These are phyloP conservation scores for Pseudevernia furfuracea DNA, from an alignment of 495 filamentous ascomycete species.

Conservation along the genomic window DNA sequence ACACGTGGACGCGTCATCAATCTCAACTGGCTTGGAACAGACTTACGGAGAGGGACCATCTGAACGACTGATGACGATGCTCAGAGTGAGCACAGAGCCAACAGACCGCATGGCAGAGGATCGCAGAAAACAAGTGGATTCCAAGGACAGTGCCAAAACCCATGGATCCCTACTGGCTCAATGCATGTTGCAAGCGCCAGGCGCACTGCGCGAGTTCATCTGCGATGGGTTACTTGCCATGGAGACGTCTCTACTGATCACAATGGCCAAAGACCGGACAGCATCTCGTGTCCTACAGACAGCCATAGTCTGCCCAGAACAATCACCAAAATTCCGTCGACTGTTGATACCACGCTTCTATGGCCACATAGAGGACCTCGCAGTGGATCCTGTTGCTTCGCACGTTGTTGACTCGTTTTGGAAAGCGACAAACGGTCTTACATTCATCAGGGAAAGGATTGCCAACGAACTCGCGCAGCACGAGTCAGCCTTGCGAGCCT, in stretches of 20 bases:
- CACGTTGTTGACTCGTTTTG: slow-evolving; percentile 76
- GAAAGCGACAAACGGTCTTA: slow-evolving; percentile 54
- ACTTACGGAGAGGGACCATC: slow-evolving; percentile 51
- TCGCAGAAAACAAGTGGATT: slow-evolving; percentile 25
- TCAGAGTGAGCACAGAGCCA: slow-evolving; percentile 39
- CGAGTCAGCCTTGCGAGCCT: slow-evolving; percentile 63
- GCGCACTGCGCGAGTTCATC: slow-evolving; percentile 48
- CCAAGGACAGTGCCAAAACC: slow-evolving; percentile 41
- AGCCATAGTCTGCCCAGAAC: slow-evolving; percentile 51
- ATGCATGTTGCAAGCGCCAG: slow-evolving; percentile 53
- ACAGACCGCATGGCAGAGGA: slow-evolving; percentile 34
- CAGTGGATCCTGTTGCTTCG: slow-evolving; percentile 62
- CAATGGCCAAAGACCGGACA: slow-evolving; percentile 50
- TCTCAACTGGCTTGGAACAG: slow-evolving; percentile 53
- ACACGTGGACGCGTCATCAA: slow-evolving; percentile 48
- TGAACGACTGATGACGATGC: slow-evolving; percentile 49
- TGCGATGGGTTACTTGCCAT: slow-evolving; percentile 47
- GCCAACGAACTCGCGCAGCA: slow-evolving; percentile 53
- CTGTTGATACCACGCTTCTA: slow-evolving; percentile 54
- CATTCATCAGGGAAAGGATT: slow-evolving; percentile 59
- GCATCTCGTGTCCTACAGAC: slow-evolving; percentile 65
- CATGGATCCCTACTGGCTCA: slow-evolving; percentile 63
- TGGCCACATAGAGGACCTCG: slow-evolving; percentile 54
- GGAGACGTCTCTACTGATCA: slow-evolving; percentile 35
- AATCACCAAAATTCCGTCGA: slow-evolving; percentile 50